Evolutionary conservation across 2,329 filamentous ascomycete genomes (phyloP), one percentile per base, ranked within the genome.

Genomic region (Colletotrichum costaricense): DNA sequence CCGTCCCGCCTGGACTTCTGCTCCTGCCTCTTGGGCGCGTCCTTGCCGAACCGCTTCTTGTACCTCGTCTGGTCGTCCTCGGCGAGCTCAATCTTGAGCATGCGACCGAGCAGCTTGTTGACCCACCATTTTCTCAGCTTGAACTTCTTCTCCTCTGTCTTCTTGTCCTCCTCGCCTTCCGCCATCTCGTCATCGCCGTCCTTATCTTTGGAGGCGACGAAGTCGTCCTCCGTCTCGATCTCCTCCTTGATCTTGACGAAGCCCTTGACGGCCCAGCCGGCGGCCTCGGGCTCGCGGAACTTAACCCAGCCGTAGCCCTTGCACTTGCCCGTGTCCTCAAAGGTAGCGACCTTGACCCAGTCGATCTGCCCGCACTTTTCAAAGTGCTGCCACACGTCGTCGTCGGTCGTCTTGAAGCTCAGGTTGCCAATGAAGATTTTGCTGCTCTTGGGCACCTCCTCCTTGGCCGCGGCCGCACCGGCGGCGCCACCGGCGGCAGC

Each of bases 251-350:
- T 88, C 84, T 91, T 91, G 73, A 95, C 88, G 78, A 93, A 98
- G 1, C 96, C 96, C 80, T 92, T 92, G 76, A 97, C 95, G 0
- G 84, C 84, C 78, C 89, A 89, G 63, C 92, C 90, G 0, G 95
- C 95, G 0, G 93, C 90, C 69, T 94, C 91, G 12, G 95, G 80
- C 63, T 95, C 92, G 80, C 93, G 92, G 83, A 98, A 99, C 74
- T 94, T 94, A 74, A 99, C 91, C 95, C 97, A 99, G 6, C 93
- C 97, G 84, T 93, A 99, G 22, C 97, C 97, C 85, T 98, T 98
- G 87, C 97, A 99, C 85, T 98, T 99, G 56, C 97, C 97, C 24
- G 93, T 93, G 82, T 99, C 97, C 82, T 98, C 94, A 80, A 99
- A 99, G 0, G 95, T 98, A 3, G 97, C 97, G 76, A 98, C 87